Evolutionary conservation across 441 rosid species (phyloP), one percentile per base, ranked within the genome.

Genomic region (Melastoma candidum): DNA sequence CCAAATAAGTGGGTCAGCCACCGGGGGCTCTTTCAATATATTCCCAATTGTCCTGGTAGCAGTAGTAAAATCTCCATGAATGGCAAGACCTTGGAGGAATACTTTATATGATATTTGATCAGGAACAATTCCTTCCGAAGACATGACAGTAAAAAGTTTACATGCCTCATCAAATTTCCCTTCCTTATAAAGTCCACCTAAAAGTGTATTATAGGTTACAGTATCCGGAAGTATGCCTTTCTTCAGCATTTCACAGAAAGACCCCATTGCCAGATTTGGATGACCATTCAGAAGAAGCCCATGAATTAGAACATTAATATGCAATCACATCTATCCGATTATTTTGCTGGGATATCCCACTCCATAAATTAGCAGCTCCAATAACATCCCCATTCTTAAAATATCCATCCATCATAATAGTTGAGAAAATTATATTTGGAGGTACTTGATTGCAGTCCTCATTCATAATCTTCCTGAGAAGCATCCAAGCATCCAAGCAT

Each of bases 341-440:
- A 36, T 71, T 65, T 24, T 61, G 66, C 56, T 46, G 54, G 14
- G 61, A 51, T 64, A 83, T 65, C 63, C 69, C 65, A 51, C 76
- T 66, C 92, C 88, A 79, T 26, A 72, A 12, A 44, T 36, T 57
- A 60, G 74, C 57, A 46, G 86, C 95, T 49, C 72, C 68, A 64
- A 44, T 62, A 41, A 64, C 68, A 49, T 74, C 64, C 43, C 83
- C 83, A 49, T 67, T 77, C 80, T 74, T 83, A 63, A 81, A 75
- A 73, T 27, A 77, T 55, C 70, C 66, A 76, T 79, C 83, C 84
- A 86, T 81, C 53, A 79, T 68, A 63, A 77, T 83, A 53, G 95
- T 83, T 56, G 69, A 77, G 14, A 77, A 70, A 48, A 81, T 54
- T 61, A 74, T 49, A 65, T 77, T 71, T 39, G 66, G 68, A 3